Evolutionary conservation across 441 rosid genomes (phyloP).

Genomic region (Euphorbia schlechtendalii): DNA sequence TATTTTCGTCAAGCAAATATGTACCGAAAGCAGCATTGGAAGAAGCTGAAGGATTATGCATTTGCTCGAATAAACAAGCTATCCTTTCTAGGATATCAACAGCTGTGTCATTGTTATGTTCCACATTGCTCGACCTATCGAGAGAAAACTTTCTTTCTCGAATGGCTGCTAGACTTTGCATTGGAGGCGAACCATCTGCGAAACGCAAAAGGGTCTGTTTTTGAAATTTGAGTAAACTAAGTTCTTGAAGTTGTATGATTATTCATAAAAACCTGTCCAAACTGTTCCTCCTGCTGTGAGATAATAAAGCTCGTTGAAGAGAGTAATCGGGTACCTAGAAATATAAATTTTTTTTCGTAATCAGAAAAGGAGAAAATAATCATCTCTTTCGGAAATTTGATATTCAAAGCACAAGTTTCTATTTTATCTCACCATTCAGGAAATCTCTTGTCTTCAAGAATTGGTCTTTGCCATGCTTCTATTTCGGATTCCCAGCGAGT

Average conservation of each 20-base stretch:
- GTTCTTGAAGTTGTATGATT: neutral
- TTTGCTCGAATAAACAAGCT: slow-evolving; percentile 50
- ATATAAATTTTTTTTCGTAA: too few relatives aligned
- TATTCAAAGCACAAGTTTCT: neutral
- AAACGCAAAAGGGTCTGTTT: neutral
- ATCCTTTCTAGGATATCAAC: slow-evolving; percentile 62
- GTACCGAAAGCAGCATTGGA: slow-evolving; percentile 84
- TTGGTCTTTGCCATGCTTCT: slow-evolving; percentile 85
- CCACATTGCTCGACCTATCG: slow-evolving; percentile 32
- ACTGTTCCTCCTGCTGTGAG: slow-evolving; percentile 84
- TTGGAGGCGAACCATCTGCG: slow-evolving; percentile 70
- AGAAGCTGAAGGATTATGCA: slow-evolving; percentile 52
- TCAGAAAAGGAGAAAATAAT: neutral
- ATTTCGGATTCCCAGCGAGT: slow-evolving; percentile 70
- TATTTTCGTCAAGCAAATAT: slow-evolving; percentile 78
- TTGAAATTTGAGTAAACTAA: neutral
- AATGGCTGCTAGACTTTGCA: slow-evolving; percentile 53
- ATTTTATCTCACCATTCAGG: slow-evolving; percentile 65
- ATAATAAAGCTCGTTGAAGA: slow-evolving; percentile 90
- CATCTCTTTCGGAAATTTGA: slow-evolving; percentile 14
- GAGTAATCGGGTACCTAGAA: slow-evolving; percentile 72
- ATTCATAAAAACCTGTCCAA: slow-evolving; percentile 60
- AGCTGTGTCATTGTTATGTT: slow-evolving; percentile 40
- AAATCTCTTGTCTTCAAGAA: slow-evolving; percentile 79
- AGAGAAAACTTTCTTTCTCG: slow-evolving; percentile 67